phyloP scores from a whole-genome alignment of 108 stramenopile species.

The Skeletonema menzelii region DNA sequence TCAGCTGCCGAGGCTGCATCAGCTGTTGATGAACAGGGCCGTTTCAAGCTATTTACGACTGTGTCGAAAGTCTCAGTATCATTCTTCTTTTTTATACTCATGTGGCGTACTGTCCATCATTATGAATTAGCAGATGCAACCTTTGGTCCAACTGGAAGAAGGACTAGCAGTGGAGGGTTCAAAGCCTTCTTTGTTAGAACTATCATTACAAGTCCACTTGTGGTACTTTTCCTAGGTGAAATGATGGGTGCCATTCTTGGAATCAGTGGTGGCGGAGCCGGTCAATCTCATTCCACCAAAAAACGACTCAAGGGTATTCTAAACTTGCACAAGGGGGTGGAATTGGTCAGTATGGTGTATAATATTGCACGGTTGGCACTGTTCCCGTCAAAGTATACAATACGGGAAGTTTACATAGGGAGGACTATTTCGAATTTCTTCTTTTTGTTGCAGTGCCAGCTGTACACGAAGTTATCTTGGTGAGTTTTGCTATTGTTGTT shows the following conservation, averaged over 20 bases:
- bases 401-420: constrained; percentile 77
- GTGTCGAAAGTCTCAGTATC: constrained; percentile 75
- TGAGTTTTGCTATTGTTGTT: constrained; percentile 11
- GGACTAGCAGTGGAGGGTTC: constrained; percentile 5
- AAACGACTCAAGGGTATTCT: constrained; percentile 83
- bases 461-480: constrained; percentile 81
- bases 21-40: constrained; percentile 66
- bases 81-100: constrained; percentile 80
- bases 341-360: constrained; percentile 62
- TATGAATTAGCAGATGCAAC: constrained; percentile 79
- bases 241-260: constrained; percentile 72
- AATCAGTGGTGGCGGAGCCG: constrained; percentile 41
- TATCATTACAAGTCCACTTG: constrained; percentile 50
- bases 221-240: constrained; percentile 72
- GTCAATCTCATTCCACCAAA: constrained; percentile 54
- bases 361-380: constrained; percentile 69
- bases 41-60: constrained; percentile 72
- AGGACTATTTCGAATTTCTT: constrained; percentile 76
- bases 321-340: constrained; percentile 80
- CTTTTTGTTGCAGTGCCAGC: constrained; percentile 75
- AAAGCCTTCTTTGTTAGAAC: constrained; percentile 31
- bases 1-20: constrained; percentile 32
- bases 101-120: constrained; percentile 84
- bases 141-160: constrained; percentile 18
- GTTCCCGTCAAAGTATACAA: constrained; percentile 56